Evolutionary conservation across 306 rosid species (phyloP), one percentile per base, ranked within the genome.

Genomic region (Ormosia emarginata): DNA sequence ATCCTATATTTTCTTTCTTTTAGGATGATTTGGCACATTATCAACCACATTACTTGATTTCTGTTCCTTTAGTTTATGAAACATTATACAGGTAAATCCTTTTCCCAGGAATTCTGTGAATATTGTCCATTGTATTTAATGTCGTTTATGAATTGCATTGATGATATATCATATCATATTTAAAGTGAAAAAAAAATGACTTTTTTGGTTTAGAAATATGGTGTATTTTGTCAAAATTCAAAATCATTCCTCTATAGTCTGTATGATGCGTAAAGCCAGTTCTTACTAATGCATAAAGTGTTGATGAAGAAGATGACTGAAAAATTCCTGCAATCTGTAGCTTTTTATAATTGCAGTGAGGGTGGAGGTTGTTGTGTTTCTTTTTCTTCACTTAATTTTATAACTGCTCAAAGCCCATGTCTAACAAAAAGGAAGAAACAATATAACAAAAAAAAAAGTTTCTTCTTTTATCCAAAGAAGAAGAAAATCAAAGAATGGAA

Each of bases 1-100:
- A 57, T 82, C 63, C 41, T 65, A 46, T 71, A 39, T 55, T 68
- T 81, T 47, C 64, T 17, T 81, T 68, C 40, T 49, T 56, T 67
- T 66, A 85, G 99, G 96, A 83, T 63, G 99, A 93, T 88, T 90
- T 95, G 86, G 77, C 77, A 64, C 86, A 14, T 7, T 93, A 90
- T 85, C 94, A 89, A 82, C 99, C 99, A 15, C 88, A 90, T 29
- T 90, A 85, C 79, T 3, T 93, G 82, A 86, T 95, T 82, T 89
- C 99, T 55, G 99, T 93, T 82, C 99, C 99, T 73, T 82, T 95
- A 83, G 96, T 95, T 53, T 95, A 89, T 76, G 98, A 95, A 86
- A 93, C 96, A 59, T 90, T 95, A 63, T 95, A 93, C 90, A 93
- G 95, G 99, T 95, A 89, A 64, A 63, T 50, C 58, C 61, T 49